Evolutionary conservation across 2,329 filamentous ascomycete genomes (phyloP), one percentile per base, ranked within the genome.

Genomic region (Tolypocladium pustulatum): DNA sequence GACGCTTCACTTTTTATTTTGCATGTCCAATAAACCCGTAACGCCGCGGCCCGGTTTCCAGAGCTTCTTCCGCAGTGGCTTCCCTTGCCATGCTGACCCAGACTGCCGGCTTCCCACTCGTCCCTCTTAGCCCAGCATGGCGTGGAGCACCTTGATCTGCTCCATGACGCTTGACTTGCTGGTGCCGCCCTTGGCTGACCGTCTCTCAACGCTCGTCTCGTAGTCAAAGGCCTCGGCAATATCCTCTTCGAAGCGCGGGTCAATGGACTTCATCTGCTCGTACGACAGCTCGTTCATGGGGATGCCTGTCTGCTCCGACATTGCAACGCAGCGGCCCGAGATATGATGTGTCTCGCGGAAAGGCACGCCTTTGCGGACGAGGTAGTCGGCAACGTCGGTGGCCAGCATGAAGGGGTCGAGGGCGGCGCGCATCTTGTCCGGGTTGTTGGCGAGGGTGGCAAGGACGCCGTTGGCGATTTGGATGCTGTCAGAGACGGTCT

Each of bases 351-450:
- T 88, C 75, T 92, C 87, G 36, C 88, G 81, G 79, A 92, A 94
- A 13, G 88, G 89, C 20, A 91, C 85, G 40, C 84, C 85, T 70
- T 84, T 85, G n/a, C n/a, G n/a, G 59, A 86, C 83, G 4, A 87
- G 75, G 67, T 82, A 85, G 67, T 88, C 84, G 27, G 83, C 84
- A 15, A 89, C 76, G 65, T 89, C 85, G 1, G 83, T 85, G 17
- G 90, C 90, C 3, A 96, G 82, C 89, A 96, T 94, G 69, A 90
- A 88, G 10, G 88, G 88, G 9, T 90, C 87, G 13, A 96, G 79
- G 0, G 90, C 87, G 22, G 87, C 88, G 61, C 78, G 75, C 91
- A 96, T 96, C 74, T 85, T 87, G 62, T 89, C 85, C 0, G 88
- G 84, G 66, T 83, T 79, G 61, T 88, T 80, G 7, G 77, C 82